A percentile compares a stretch with the other conserved stretches of the same genome.
Evolutionary conservation across 2,329 filamentous ascomycete species (phyloP).

Genomic region (Alternaria sp.): DNA sequence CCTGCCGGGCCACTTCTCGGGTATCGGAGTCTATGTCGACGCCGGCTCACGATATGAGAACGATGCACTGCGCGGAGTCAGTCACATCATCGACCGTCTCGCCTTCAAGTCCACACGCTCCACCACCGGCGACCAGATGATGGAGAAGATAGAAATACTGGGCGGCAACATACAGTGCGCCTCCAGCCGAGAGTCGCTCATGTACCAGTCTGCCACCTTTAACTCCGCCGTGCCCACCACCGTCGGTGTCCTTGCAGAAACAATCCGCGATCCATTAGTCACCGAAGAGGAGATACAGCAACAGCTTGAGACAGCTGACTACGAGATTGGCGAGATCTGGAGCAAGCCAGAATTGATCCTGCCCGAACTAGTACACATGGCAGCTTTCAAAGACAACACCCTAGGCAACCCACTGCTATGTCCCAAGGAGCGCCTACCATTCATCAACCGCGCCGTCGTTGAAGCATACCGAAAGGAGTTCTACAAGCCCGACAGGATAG

Average conservation of each 20-base stretch:
- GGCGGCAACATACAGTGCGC: slow-evolving; percentile 98
- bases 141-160: slow-evolving; percentile 85
- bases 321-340: slow-evolving; percentile 98
- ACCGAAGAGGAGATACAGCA: slow-evolving; percentile 86
- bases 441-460: slow-evolving; percentile 78
- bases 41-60: slow-evolving; percentile 95
- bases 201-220: slow-evolving; percentile 99
- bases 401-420: slow-evolving; percentile 93
- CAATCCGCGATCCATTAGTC: slow-evolving; percentile 84
- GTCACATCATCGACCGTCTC: slow-evolving; percentile 93
- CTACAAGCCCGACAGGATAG: slow-evolving; percentile 88
- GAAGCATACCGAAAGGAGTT: slow-evolving; percentile 83
- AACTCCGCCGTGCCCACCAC: slow-evolving; percentile 88
- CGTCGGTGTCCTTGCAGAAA: slow-evolving; percentile 87
- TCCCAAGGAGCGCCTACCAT: slow-evolving; percentile 79
- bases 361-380: slow-evolving; percentile 93
- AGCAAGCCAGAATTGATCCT: slow-evolving; percentile 95
- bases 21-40: slow-evolving; percentile 94
- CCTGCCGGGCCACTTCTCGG: slow-evolving; percentile 91
- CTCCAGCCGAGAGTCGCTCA: slow-evolving; percentile 92
- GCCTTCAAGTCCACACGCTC: slow-evolving; percentile 88
- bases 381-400: slow-evolving; percentile 95
- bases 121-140: slow-evolving; percentile 81
- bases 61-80: slow-evolving; percentile 82
- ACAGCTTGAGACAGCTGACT: slow-evolving; percentile 90